Conservation (phyloP, 192 early-diverging fungal genomes). For the Pilobolus umbonatus region DNA sequence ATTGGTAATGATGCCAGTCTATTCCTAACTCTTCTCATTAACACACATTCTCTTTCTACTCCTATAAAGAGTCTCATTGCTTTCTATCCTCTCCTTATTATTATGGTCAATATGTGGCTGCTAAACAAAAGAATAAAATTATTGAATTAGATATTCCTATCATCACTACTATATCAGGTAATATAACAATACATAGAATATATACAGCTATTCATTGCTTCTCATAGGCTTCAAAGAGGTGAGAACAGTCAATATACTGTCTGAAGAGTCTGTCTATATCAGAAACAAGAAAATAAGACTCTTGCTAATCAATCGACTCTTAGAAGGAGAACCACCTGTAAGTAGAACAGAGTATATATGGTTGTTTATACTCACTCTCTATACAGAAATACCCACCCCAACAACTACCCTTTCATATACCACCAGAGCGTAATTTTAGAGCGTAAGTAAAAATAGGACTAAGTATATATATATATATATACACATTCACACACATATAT, state of each 20-base stretch:
- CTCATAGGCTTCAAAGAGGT: slow-evolving; percentile 39
- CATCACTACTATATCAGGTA: slow-evolving; percentile 46
- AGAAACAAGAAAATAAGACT: slow-evolving; percentile 40
- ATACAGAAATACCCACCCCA: slow-evolving; percentile 11
- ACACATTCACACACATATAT: not conserved
- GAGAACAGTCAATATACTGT: slow-evolving; percentile 38
- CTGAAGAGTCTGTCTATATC: slow-evolving; percentile 48
- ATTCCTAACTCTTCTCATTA: not conserved
- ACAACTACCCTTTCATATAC: slow-evolving; percentile 16
- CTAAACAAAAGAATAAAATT: slow-evolving; percentile 44
- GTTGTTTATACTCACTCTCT: slow-evolving; percentile 4
- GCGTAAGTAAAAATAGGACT: slow-evolving; percentile 25
- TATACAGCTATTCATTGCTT: not conserved
- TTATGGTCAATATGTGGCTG: slow-evolving; percentile 43
- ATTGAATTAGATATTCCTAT: slow-evolving; percentile 40
- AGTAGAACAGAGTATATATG: slow-evolving; percentile 11
- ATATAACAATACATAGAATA: not conserved
- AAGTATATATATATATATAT: slow-evolving; percentile 8
- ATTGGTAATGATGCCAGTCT: slow-evolving; percentile 33
- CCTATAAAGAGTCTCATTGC: slow-evolving; percentile 42
- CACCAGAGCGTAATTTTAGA: slow-evolving; percentile 16
- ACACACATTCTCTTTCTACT: too few relatives aligned
- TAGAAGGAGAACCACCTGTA: slow-evolving; percentile 43
- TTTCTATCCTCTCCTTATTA: slow-evolving; percentile 51
- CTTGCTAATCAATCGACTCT: slow-evolving; percentile 39